Evolutionary conservation across 805 yeast genomes (phyloP).

Genomic region (Schizosaccharomyces lindneri): DNA sequence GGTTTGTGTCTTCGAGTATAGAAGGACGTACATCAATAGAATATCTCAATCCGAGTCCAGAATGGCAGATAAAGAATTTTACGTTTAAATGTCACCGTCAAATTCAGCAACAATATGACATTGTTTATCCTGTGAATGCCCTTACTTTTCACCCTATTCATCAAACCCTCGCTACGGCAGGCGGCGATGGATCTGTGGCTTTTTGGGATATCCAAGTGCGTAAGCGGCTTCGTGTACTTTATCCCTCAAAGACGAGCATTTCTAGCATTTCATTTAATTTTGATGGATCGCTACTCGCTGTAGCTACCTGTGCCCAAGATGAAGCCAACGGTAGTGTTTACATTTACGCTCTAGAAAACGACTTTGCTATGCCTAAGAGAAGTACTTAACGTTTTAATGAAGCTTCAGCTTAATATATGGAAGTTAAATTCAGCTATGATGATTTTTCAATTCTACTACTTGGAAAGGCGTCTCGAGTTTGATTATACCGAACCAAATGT

Average conservation of each 20-base stretch:
- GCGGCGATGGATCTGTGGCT: constrained; percentile 26
- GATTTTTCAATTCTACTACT: too few relatives aligned
- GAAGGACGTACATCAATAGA: constrained; percentile 68
- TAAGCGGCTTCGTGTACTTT: constrained; percentile 21
- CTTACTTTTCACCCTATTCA: constrained; percentile 19
- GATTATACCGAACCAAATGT: too few relatives aligned
- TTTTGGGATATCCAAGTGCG: constrained; percentile 25
- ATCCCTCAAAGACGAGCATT: constrained; percentile 17
- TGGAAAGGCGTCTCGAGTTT: too few relatives aligned
- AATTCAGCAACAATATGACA: constrained; percentile 19
- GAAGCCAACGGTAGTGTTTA: not conserved
- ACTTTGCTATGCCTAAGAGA: not conserved
- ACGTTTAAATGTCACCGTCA: constrained; percentile 65
- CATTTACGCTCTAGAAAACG: not conserved
- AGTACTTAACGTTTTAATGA: not conserved
- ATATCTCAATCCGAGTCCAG: constrained; percentile 27
- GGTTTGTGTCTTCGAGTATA: constrained; percentile 35
- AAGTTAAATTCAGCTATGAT: not conserved
- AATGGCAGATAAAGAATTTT: constrained; percentile 23
- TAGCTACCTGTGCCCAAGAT: constrained; percentile 11
- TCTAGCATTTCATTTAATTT: constrained; percentile 17
- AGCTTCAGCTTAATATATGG: not conserved
- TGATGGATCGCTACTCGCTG: constrained; percentile 16
- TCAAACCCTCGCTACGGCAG: constrained; percentile 25
- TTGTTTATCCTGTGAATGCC: constrained; percentile 29